A percentile compares a stretch with the other conserved stretches of the same genome.
These are phyloP conservation scores for Silene latifolia DNA, from an alignment of 148 eudicot species.

Conservation along the genomic window DNA sequence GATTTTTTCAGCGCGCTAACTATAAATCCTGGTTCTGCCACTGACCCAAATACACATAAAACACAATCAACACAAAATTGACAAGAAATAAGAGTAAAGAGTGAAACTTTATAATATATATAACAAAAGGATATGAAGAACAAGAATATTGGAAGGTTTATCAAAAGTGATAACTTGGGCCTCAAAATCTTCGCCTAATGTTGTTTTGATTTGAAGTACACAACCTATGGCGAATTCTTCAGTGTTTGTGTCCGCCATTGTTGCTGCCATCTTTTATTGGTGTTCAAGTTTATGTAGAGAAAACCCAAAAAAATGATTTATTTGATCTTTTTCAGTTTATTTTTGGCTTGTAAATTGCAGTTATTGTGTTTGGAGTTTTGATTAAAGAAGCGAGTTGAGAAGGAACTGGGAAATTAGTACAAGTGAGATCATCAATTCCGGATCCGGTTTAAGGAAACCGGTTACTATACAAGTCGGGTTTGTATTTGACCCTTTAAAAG, in stretches of 20 bases:
- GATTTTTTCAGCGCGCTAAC: no score
- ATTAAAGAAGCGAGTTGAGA: background rate
- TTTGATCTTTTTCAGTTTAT: background rate
- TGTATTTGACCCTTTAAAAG: background rate
- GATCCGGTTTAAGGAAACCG: background rate
- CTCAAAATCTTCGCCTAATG: slow-evolving; percentile 86
- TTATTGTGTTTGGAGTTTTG: background rate
- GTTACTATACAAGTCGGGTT: background rate
- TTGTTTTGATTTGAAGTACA: slow-evolving; percentile 75
- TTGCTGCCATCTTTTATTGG: slow-evolving; percentile 26
- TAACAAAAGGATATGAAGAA: slow-evolving; percentile 77
- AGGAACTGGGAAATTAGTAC: background rate
- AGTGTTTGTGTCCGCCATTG: slow-evolving; percentile 25
- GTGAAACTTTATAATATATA: background rate
- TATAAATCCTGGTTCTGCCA: background rate
- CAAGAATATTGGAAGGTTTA: slow-evolving; percentile 67
- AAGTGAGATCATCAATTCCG: background rate
- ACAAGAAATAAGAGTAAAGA: background rate
- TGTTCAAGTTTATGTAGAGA: background rate
- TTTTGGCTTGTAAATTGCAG: background rate
- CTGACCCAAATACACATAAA: background rate
- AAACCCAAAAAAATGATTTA: background rate
- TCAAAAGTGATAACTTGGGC: slow-evolving; percentile 81
- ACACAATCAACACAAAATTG: background rate
- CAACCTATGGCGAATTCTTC: slow-evolving; percentile 78